Base-by-base conservation (phyloP, 768 basidiomycete genomes). In the Boletus eberwhitei region DNA sequence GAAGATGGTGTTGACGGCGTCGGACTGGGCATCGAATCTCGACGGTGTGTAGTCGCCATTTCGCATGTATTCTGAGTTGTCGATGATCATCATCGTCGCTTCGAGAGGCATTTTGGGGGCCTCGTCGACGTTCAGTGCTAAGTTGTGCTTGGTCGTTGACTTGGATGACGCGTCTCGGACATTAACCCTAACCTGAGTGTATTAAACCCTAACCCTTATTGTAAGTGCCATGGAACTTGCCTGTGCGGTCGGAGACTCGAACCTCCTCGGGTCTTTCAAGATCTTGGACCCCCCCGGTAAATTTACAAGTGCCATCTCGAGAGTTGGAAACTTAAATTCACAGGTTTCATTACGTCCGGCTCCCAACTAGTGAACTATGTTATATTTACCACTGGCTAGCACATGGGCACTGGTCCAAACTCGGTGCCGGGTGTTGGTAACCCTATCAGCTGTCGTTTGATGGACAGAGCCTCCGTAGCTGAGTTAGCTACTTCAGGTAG, bases 51-150 rank as follows among this genome's bases (percentile, higher is more conserved):
- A 95, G 73, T 95, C 93, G 12, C 93, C 93, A 67, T 97, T 96
- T 53, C 94, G 85, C 88, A 97, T 97, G 74, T 88, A 95, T 73
- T 95, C 93, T 2, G 93, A 97, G 71, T 98, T 98, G 83, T 99
- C 97, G 57, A 98, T 86, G 14, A 99, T 79, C 76, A 98, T 85
- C 86, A 99, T 94, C 22, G 94, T 96, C 38, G 96, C 95, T 84
- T 99, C 95, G 67, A 97, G 82, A 62, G 93, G 91, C 93, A 97
- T 97, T 54, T 84, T 78, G 61, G 37, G 34, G 39, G 55, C 43
- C 41, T 58, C 55, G 59, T 59, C 43, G 48, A 41, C 5, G 65
- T 54, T 34, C 32, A 37, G 37, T 39, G 50, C n/a, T 46, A 63
- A 59, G 61, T 41, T 37, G 26, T 8, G 39, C 6, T n/a, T n/a